Evolutionary conservation across 257 asterid genomes (phyloP), one percentile per base, ranked within the genome.

Genomic region (Solanum virginianum): DNA sequence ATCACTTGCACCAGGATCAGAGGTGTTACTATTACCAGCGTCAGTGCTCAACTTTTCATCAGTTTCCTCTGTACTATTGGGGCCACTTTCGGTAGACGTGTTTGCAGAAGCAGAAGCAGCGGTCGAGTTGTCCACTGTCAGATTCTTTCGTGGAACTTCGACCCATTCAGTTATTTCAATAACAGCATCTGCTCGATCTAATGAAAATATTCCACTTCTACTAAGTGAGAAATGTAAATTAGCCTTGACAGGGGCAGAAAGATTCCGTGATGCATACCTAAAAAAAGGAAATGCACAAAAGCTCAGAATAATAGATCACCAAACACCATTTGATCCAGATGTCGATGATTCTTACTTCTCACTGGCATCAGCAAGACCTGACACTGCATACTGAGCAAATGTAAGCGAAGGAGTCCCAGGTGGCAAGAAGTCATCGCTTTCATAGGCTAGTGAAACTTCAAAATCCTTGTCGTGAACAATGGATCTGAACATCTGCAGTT

Each of bases 101-200:
- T 95, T 92, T 84, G 90, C 90, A 85, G 92, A 85, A 85, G 95
- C 88, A 87, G 94, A 90, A 68, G 36, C 3, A 32, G 36, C 36
- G 36, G 97, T 94, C 79, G 98, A 90, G 89, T 94, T 94, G 85
- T 95, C 95, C 56, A 86, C 91, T n/a, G 98, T 92, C 81, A 94
- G 88, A 92, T 93, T 92, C 93, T 93, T 97, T 84, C 91, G 86
- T 29, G 98, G 99, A 80, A 95, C 95, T 88, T 97, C 99, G 41
- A 97, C 96, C 99, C 99, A 97, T 90, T 97, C 99, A 55, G 97
- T 91, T 91, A 95, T 94, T 88, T 97, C 99, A 70, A 97, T 71
- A 62, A 94, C 94, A 83, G 98, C 98, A 89, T 97, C 98, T 59
- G 97, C 98, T 54, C 98, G 93, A 82, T 97, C 99, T 90, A 97